Evolutionary conservation across 495 filamentous ascomycete genomes (phyloP).

Genomic region (Penicillium steckii): DNA sequence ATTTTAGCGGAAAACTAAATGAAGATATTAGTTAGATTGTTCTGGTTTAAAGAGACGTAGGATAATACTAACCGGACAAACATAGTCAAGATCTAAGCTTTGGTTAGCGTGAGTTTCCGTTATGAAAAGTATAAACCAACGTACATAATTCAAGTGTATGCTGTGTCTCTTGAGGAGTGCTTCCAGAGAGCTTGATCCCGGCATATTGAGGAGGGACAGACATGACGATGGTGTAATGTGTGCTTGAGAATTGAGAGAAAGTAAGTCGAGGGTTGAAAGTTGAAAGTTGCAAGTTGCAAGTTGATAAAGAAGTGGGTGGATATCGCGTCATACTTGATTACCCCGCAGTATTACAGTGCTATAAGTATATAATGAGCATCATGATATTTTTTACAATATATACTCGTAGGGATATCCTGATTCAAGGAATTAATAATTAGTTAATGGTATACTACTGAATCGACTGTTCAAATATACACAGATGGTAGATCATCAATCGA

Average conservation of each 20-base stretch:
- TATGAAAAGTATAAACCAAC: neutral
- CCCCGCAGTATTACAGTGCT: no score
- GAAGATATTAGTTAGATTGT: slow-evolving; percentile 4
- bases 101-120: neutral
- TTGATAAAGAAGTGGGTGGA: no score
- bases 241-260: neutral
- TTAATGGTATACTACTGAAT: no score
- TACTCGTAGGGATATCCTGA: no score
- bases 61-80: slow-evolving; percentile 62
- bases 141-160: slow-evolving; percentile 77
- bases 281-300: no score
- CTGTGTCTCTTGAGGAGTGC: slow-evolving; percentile 41
- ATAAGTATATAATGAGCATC: no score
- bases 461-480: no score
- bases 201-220: slow-evolving; percentile 76
- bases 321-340: no score
- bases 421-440: no score
- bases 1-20: slow-evolving; percentile 60
- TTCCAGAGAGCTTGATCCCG: slow-evolving; percentile 60
- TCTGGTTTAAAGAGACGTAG: neutral
- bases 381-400: no score
- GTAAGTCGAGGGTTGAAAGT: no score
- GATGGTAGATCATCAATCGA: no score
- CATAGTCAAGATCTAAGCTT: slow-evolving; percentile 71
- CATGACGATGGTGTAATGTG: slow-evolving; percentile 44